Conservation (phyloP, 179 eudicot species). For the Beta lomatogona region DNA sequence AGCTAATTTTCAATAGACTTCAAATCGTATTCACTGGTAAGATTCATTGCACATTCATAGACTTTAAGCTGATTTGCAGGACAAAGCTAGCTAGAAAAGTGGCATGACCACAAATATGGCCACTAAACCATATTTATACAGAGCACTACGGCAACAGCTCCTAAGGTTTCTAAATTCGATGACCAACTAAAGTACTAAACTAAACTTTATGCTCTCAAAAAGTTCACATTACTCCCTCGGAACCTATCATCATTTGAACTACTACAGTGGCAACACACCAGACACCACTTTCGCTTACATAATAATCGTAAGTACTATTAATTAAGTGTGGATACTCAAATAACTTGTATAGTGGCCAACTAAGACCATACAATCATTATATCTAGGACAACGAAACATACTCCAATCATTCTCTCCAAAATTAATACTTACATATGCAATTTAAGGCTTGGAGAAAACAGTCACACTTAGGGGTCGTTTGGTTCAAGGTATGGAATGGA, state of each 20-base stretch:
- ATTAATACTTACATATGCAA: no score
- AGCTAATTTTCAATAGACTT: not conserved
- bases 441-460: no score
- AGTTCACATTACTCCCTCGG: conserved; percentile 13
- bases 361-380: not conserved
- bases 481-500: no score
- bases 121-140: not conserved
- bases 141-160: not conserved
- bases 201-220: conserved; percentile 12
- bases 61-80: not conserved
- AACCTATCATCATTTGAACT: conserved; percentile 3
- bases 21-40: not conserved
- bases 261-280: not conserved
- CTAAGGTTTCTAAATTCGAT: not conserved
- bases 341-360: conserved; percentile 10
- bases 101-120: conserved; percentile 11
- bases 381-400: no score
- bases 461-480: no score
- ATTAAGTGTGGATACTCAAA: not conserved
- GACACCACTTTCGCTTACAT: not conserved
- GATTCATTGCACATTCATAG: not conserved
- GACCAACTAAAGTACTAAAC: conserved; percentile 13
- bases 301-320: not conserved
- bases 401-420: no score
- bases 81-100: conserved; percentile 5